These are phyloP conservation scores for Leccinum boreale DNA, from an alignment of 768 basidiomycete species.

Conservation along the genomic window DNA sequence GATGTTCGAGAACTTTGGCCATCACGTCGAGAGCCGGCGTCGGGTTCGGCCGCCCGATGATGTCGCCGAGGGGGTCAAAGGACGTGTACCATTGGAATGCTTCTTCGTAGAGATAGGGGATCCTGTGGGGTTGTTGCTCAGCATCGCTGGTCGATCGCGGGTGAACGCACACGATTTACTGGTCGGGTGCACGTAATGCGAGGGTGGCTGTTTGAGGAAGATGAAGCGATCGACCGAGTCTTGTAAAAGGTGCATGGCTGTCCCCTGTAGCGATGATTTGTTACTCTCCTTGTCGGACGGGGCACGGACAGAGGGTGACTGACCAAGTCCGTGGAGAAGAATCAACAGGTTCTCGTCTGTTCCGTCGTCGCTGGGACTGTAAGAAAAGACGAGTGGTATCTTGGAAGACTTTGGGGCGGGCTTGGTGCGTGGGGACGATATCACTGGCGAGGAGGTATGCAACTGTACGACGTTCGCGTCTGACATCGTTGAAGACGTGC, in stretches of 20 bases:
- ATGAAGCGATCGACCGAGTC: constrained; percentile 67
- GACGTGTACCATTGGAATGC: constrained; percentile 87
- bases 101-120: constrained; percentile 75
- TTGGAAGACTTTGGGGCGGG: constrained; percentile 42
- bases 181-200: constrained; percentile 75
- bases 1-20: constrained; percentile 48
- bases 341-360: constrained; percentile 84
- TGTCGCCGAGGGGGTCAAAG: constrained; percentile 76
- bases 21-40: constrained; percentile 61
- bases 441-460: constrained; percentile 6
- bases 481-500: constrained; percentile 8
- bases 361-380: constrained; percentile 74
- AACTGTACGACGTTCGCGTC: constrained; percentile 21
- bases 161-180: constrained; percentile 41
- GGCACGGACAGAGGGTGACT: constrained; percentile 10
- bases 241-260: constrained; percentile 71
- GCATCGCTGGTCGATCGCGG: neutral
- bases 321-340: constrained; percentile 84
- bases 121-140: constrained; percentile 38
- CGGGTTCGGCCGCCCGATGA: constrained; percentile 69
- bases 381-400: constrained; percentile 59
- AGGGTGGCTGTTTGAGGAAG: constrained; percentile 90
- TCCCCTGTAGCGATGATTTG: constrained; percentile 56
- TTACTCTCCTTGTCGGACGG: neutral
- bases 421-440: constrained; percentile 39